Conservation (phyloP, 2,329 filamentous ascomycete genomes). For the Waltergamsia citrina region DNA sequence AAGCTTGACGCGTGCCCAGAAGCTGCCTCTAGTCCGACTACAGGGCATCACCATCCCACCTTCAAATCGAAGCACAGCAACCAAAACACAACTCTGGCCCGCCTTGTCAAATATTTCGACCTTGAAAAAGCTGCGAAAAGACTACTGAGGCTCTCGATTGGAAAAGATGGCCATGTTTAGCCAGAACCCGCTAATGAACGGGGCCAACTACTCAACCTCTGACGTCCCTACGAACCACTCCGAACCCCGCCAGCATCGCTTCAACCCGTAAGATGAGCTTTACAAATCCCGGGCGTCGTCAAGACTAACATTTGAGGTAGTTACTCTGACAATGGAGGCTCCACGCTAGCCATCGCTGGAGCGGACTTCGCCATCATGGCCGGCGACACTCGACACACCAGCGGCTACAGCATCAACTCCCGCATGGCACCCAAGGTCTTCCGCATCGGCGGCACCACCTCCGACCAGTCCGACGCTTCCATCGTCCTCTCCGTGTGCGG, state of each 20-base stretch:
- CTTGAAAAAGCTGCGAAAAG: too few species aligned
- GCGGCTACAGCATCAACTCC: conserved; percentile 98
- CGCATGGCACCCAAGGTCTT: conserved; percentile 93
- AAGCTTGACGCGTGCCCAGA: conserved; percentile 30
- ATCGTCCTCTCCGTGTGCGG: conserved; percentile 91
- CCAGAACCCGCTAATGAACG: conserved; percentile 60
- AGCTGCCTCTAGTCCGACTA: not conserved
- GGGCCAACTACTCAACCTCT: conserved; percentile 60
- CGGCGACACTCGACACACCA: conserved; percentile 90
- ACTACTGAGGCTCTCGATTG: too few species aligned
- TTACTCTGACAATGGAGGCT: conserved; percentile 97
- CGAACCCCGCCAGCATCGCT: conserved; percentile 64
- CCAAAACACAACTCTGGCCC: not conserved
- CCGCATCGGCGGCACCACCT: conserved; percentile 86
- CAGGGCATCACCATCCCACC: conserved; percentile 8
- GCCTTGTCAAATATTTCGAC: conserved; percentile 1
- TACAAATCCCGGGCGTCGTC: not conserved
- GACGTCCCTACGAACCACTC: conserved; percentile 45
- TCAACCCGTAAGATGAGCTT: conserved; percentile 67
- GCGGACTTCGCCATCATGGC: conserved; percentile 93
- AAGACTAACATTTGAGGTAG: conserved; percentile 29
- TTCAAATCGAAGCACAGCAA: not conserved
- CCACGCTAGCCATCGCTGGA: conserved; percentile 89
- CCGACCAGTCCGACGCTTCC: conserved; percentile 73
- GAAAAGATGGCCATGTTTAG: conserved; percentile 53